phyloP scores from a whole-genome alignment of 1,139 yeast genomes.

The Geotrichum reessii region DNA sequence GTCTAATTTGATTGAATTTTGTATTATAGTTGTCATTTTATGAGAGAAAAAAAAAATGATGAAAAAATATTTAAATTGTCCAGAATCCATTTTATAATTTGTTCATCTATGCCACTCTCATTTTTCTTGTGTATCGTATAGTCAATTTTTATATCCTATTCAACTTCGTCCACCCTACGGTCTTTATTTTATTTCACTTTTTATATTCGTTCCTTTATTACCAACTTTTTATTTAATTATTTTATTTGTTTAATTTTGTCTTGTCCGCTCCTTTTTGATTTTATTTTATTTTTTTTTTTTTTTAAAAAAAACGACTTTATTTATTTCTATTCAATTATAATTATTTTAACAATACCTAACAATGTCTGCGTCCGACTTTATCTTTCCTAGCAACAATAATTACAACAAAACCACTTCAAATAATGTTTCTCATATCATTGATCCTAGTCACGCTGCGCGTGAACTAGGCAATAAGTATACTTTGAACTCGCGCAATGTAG shows the following conservation, averaged over 20 bases:
- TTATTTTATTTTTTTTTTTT: too few relatives aligned
- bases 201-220: neutral
- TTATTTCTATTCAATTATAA: too few relatives aligned
- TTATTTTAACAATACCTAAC: too few relatives aligned
- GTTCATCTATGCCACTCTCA: neutral
- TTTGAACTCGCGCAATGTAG: slow-evolving; percentile 7
- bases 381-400: neutral
- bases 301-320: neutral
- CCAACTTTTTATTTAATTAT: too few relatives aligned
- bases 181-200: too few relatives aligned
- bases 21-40: neutral
- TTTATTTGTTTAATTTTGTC: neutral
- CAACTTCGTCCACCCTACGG: neutral
- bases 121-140: neutral
- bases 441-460: slow-evolving; percentile 3
- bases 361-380: neutral
- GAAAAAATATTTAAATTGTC: neutral
- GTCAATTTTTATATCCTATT: too few relatives aligned
- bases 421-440: neutral
- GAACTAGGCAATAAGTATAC: slow-evolving; percentile 8
- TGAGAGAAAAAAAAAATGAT: too few relatives aligned
- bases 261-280: neutral
- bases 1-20: neutral
- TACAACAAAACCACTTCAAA: neutral
- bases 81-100: neutral